phyloP scores from a whole-genome alignment of 2,329 filamentous ascomycete species.

The Fusarium sp. region DNA sequence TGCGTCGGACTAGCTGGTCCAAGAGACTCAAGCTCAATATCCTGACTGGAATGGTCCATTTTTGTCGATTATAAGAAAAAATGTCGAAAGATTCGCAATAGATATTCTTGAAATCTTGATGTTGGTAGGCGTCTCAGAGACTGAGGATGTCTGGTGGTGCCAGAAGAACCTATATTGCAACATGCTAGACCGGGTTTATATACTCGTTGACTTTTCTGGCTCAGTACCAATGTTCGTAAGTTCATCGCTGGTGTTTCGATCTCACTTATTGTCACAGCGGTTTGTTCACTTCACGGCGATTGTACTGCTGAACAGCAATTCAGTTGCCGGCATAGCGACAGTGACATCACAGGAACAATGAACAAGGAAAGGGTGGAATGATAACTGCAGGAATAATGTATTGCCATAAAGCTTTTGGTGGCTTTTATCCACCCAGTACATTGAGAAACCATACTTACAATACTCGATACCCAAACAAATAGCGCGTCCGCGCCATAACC shows the following conservation, averaged over 20 bases:
- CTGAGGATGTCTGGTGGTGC: background rate
- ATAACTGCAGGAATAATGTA: background rate
- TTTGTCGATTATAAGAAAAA: background rate
- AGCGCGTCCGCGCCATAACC: conserved; percentile 22
- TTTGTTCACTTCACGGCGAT: background rate
- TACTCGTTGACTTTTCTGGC: background rate
- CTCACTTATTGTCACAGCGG: background rate
- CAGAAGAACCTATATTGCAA: background rate
- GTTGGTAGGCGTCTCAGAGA: background rate
- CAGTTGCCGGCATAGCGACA: background rate
- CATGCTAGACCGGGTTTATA: background rate
- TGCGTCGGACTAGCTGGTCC: background rate
- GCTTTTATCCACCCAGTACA: conserved; percentile 25
- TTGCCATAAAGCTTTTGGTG: conserved; percentile 8
- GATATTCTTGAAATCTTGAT: background rate
- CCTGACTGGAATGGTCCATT: background rate
- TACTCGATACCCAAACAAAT: conserved; percentile 30
- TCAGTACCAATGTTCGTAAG: background rate
- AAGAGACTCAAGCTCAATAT: background rate
- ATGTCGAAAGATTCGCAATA: background rate
- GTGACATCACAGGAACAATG: background rate
- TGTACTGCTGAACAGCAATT: background rate
- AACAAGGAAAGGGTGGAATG: background rate
- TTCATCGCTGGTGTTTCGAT: background rate
- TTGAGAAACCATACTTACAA: conserved; percentile 27